phyloP scores from a whole-genome alignment of 257 asterid genomes.

The Ilex asprella region DNA sequence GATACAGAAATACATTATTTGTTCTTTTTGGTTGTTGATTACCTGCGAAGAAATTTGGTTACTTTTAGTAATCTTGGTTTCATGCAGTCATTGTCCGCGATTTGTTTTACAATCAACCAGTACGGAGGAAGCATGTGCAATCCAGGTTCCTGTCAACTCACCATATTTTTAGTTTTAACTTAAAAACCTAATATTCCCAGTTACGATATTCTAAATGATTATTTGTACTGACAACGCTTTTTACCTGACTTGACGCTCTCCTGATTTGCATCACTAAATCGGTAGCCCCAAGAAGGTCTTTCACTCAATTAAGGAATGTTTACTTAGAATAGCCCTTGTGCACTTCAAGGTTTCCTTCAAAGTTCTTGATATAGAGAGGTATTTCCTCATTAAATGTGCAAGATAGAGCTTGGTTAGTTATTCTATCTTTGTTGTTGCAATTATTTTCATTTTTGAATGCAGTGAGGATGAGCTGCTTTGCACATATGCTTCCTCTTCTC shows the following conservation, averaged over 20 bases:
- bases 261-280: conserved; percentile 24
- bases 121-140: conserved; percentile 76
- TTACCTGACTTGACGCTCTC: conserved; percentile 24
- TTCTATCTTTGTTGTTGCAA: conserved; percentile 9
- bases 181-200: background rate
- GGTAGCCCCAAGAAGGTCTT: conserved; percentile 71
- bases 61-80: background rate
- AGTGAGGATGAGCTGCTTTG: conserved; percentile 64
- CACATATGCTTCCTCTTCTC: conserved; percentile 58
- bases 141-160: conserved; percentile 51
- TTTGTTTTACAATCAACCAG: conserved; percentile 89
- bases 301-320: conserved; percentile 57
- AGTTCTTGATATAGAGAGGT: conserved; percentile 75
- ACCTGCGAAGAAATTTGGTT: background rate
- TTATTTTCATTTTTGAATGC: conserved; percentile 28
- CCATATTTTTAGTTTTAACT: background rate
- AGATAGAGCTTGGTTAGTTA: conserved; percentile 14
- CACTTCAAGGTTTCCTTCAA: conserved; percentile 57
- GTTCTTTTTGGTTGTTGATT: background rate
- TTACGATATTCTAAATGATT: background rate
- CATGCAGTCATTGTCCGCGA: conserved; percentile 70
- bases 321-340: conserved; percentile 76
- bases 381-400: conserved; percentile 17
- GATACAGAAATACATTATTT: background rate
- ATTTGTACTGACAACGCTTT: background rate